These are phyloP conservation scores for Leucaena leucocephala DNA, from an alignment of 306 rosid species.

Conservation along the genomic window DNA sequence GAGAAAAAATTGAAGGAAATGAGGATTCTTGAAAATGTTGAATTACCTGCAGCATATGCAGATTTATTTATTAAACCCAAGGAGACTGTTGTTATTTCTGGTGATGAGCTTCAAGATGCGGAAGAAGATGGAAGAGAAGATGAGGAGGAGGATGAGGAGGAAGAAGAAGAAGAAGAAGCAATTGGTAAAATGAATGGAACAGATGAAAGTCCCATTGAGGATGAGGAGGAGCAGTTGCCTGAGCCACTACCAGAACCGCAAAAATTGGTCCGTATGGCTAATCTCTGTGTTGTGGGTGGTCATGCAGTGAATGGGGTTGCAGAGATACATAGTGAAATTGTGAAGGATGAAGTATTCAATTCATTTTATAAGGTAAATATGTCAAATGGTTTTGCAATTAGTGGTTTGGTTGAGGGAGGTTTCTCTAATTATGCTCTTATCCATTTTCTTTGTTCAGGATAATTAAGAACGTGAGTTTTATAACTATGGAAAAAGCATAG, in stretches of 20 bases:
- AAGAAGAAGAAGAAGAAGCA: slow-evolving; percentile 38
- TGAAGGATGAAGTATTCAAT: slow-evolving; percentile 90
- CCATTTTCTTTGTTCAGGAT: background rate
- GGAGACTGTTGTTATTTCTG: slow-evolving; percentile 42
- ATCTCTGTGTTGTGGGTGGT: slow-evolving; percentile 95
- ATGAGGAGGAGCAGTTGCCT: slow-evolving; percentile 53
- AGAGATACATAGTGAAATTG: slow-evolving; percentile 96
- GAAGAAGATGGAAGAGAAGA: slow-evolving; percentile 36
- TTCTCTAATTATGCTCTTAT: slow-evolving; percentile 13
- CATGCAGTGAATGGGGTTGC: slow-evolving; percentile 99
- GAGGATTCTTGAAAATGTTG: slow-evolving; percentile 95
- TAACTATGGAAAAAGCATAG: slow-evolving; percentile 18
- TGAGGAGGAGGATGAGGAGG: slow-evolving; percentile 3
- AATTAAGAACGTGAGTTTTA: slow-evolving; percentile 8
- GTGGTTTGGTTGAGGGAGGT: slow-evolving; percentile 31
- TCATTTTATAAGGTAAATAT: slow-evolving; percentile 73
- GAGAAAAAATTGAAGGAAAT: slow-evolving; percentile 78
- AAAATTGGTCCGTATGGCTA: slow-evolving; percentile 95
- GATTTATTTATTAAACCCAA: slow-evolving; percentile 61
- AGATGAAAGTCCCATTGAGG: slow-evolving; percentile 43
- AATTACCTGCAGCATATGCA: slow-evolving; percentile 66
- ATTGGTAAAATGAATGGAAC: slow-evolving; percentile 43
- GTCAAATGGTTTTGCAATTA: slow-evolving; percentile 25
- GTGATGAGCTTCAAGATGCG: slow-evolving; percentile 46
- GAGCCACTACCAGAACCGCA: slow-evolving; percentile 74